Evolutionary conservation across 202 grass and related monocot genomes (phyloP).

Genomic region (Carex arenaria): DNA sequence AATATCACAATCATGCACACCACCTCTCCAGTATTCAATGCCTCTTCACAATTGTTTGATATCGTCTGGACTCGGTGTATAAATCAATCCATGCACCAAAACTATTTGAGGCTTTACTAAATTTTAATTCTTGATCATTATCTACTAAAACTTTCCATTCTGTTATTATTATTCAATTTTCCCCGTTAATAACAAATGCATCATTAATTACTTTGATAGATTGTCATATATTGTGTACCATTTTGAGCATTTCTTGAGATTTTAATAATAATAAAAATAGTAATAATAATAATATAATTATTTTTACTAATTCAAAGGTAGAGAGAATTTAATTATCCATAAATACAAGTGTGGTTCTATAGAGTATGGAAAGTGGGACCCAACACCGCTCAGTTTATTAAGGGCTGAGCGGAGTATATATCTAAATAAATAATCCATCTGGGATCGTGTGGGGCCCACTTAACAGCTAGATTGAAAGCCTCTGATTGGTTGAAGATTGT

Average conservation of each 20-base stretch:
- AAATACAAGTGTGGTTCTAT: neutral
- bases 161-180: too few species aligned
- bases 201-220: neutral
- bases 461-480: neutral
- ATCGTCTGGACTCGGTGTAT: neutral
- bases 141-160: too few species aligned
- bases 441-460: neutral
- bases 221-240: neutral
- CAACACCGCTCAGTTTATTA: constrained; percentile 16
- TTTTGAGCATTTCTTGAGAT: neutral
- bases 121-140: too few species aligned
- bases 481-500: neutral
- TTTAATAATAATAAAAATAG: neutral
- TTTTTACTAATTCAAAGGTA: too few species aligned
- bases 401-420: neutral
- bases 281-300: neutral
- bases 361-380: constrained; percentile 15
- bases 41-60: neutral
- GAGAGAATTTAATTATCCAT: too few species aligned
- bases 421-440: neutral
- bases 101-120: neutral
- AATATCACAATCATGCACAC: neutral
- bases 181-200: too few species aligned
- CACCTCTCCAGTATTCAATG: constrained; percentile 16
- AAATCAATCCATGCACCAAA: neutral